These are phyloP conservation scores for Pythium brassicae DNA, from an alignment of 352 stramenopile species.

Conservation along the genomic window DNA sequence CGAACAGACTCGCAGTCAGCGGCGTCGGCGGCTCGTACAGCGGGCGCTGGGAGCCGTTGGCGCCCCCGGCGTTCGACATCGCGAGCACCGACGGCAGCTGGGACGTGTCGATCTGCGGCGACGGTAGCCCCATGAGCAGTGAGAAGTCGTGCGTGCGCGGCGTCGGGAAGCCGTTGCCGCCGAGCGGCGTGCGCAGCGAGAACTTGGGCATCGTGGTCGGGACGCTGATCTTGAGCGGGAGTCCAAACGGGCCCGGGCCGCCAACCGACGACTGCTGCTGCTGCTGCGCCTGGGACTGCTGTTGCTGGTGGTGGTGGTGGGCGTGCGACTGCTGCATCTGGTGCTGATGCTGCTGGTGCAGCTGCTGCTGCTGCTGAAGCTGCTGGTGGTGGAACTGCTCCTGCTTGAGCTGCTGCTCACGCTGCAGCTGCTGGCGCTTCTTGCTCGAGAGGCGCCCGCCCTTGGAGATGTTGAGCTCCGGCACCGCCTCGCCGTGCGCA, in stretches of 20 bases:
- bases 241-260: conserved; percentile 44
- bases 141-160: conserved; percentile 66
- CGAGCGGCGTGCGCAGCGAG: conserved; percentile 49
- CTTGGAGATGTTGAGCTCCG: conserved; percentile 76
- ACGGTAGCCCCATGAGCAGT: conserved; percentile 60
- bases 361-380: conserved; percentile 57
- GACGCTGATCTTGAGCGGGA: conserved; percentile 73
- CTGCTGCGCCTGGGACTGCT: conserved; percentile 18
- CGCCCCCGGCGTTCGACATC: conserved; percentile 49
- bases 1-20: conserved; percentile 29
- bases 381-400: conserved; percentile 76
- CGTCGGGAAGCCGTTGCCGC: conserved; percentile 59
- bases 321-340: conserved; percentile 11
- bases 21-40: conserved; percentile 27
- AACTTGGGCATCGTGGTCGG: conserved; percentile 69
- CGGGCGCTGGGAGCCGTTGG: conserved; percentile 7
- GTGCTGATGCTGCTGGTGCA: conserved; percentile 24
- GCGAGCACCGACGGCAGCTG: conserved; percentile 65
- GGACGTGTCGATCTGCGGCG: conserved; percentile 70
- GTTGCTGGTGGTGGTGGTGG: conserved; percentile 10
- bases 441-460: conserved; percentile 64
- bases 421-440: conserved; percentile 66
- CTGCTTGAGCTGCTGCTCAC: conserved; percentile 66
- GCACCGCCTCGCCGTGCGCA: conserved; percentile 61
- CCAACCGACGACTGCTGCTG: conserved; percentile 10